These are phyloP conservation scores for Crithidia brevicula DNA, from an alignment of 208 protist species.

Conservation along the genomic window DNA sequence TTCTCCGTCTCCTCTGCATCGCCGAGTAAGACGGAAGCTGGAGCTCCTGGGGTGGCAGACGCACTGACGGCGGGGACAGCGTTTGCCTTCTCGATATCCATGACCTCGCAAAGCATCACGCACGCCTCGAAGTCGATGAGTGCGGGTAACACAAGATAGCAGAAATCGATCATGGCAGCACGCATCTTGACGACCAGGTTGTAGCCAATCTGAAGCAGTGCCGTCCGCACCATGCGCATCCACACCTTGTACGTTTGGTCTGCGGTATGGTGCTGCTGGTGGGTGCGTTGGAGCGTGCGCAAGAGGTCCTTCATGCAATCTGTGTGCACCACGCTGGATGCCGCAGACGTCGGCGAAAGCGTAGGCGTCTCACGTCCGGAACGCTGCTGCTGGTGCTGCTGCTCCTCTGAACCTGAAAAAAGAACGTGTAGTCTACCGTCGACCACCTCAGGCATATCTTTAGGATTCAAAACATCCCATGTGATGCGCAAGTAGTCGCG, in stretches of 20 bases:
- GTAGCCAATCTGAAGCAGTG: conserved; percentile 32
- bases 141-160: conserved; percentile 29
- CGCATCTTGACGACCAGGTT: conserved; percentile 30
- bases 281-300: conserved; percentile 3
- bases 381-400: neutral
- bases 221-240: conserved; percentile 11
- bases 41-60: too few relatives aligned
- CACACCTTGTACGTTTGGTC: neutral
- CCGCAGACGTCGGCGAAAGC: neutral
- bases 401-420: neutral
- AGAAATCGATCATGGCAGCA: conserved; percentile 25
- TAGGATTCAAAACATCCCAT: conserved; percentile 54
- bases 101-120: conserved; percentile 18
- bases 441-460: conserved; percentile 17
- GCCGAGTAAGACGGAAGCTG: neutral
- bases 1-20: conserved; percentile 1
- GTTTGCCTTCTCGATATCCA: neutral
- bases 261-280: neutral
- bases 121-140: conserved; percentile 28
- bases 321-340: conserved; percentile 5
- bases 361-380: neutral
- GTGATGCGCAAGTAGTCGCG: conserved; percentile 54
- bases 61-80: neutral
- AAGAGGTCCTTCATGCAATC: conserved; percentile 18
- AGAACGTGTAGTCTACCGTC: conserved; percentile 12